These are phyloP conservation scores for Penicillium dipodomyicola DNA, from an alignment of 495 filamentous ascomycete species.

Conservation along the genomic window DNA sequence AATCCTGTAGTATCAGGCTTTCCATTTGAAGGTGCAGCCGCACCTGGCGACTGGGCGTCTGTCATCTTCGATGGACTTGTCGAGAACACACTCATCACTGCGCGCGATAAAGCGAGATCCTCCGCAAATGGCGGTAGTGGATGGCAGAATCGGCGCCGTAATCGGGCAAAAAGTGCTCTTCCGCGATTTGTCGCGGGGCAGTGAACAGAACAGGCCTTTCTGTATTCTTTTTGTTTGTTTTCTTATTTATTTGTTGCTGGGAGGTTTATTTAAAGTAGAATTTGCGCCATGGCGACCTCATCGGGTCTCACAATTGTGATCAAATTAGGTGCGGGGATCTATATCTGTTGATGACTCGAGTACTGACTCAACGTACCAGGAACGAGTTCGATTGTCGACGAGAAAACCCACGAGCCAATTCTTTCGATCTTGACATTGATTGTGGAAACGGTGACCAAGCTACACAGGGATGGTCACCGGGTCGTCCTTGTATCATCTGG, in stretches of 20 bases:
- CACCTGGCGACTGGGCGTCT: slow-evolving; percentile 30
- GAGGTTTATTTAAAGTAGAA: not conserved
- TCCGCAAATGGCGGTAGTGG: slow-evolving; percentile 34
- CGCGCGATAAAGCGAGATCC: slow-evolving; percentile 23
- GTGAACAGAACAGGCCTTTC: not conserved
- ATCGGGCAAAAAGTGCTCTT: slow-evolving; percentile 6
- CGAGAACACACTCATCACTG: not conserved
- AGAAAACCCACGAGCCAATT: slow-evolving; percentile 94
- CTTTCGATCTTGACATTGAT: slow-evolving; percentile 85
- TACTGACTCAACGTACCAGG: slow-evolving; percentile 52
- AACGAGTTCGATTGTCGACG: slow-evolving; percentile 96
- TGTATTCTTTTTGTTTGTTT: slow-evolving; percentile 3
- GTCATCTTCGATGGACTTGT: slow-evolving; percentile 29
- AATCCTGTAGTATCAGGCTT: slow-evolving; percentile 40
- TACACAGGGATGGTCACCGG: slow-evolving; percentile 86
- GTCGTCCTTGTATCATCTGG: slow-evolving; percentile 96
- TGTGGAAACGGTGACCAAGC: slow-evolving; percentile 83
- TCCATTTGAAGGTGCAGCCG: slow-evolving; percentile 19
- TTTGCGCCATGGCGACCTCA: slow-evolving; percentile 26
- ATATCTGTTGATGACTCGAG: slow-evolving; percentile 13
- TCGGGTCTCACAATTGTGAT: slow-evolving; percentile 74
- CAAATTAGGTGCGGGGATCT: slow-evolving; percentile 73
- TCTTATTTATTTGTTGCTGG: not conserved
- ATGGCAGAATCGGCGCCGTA: slow-evolving; percentile 30
- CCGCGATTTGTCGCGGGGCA: slow-evolving; percentile 1